Evolutionary conservation across 2,329 filamentous ascomycete genomes (phyloP), one percentile per base, ranked within the genome.

Genomic region (Tolypocladium nubicola): DNA sequence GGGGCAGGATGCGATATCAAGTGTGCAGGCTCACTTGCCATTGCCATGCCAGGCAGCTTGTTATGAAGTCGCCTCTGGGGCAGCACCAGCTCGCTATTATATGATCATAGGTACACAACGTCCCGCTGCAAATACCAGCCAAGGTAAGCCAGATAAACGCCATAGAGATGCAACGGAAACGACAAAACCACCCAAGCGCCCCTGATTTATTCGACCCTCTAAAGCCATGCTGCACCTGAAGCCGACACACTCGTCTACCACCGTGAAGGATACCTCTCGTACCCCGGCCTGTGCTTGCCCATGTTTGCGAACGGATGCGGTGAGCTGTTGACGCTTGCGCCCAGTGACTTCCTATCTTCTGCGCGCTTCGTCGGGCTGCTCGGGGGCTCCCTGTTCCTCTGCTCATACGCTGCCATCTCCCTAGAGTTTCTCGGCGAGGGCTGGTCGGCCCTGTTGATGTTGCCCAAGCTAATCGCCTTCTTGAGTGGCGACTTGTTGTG

Each of bases 401-500:
- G 80, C 66, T 84, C 82, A 21, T 78, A 68, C 5, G 78, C 79
- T 2, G 83, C 83, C 79, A 85, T 82, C 65, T 86, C 82, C 45
- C 79, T 76, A 4, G 81, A 83, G 63, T 84, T 86, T 49, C 79
- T 75, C 1, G 83, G 83, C 41, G 80, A 80, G 9, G 67, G 61
- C 9, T 68, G 66, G 30, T 72, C 71, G 11, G 66, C 71, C 16
- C 63, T 67, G 63, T 77, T 75, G 49, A 84, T 76, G 57, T 88
- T 71, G 71, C 83, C 71, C 75, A 89, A 64, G 77, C 84, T 84
- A 16, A 76, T 76, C 2, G 88, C 80, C 69, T 96, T 96, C 65
- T 90, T 87, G 14, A 97, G 71, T 0, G 93, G 93, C 13, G 90
- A 96, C 45, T 86, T 88, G 7, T 85, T 85, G 69, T 96, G 90